Evolutionary conservation across 1,284 basidiomycete species (phyloP), one percentile per base, ranked within the genome.

Genomic region (Pseudozyma sp.): DNA sequence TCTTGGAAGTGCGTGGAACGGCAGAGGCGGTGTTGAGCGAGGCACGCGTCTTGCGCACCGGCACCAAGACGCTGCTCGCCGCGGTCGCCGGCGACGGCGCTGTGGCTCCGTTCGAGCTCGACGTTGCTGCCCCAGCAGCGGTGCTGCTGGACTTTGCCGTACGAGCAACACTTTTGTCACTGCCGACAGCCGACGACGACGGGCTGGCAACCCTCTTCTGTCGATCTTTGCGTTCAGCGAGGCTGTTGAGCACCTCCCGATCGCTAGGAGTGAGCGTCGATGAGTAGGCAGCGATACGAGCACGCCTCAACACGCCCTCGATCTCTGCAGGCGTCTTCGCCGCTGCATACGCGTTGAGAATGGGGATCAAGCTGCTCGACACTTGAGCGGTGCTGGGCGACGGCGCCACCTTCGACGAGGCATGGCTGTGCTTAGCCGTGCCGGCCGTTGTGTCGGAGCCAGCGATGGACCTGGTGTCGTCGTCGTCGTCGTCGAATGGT

Each of bases 311-410:
- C 16, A 81, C 80, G 19, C 65, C 75, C 35, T 81, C 80, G 11
- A 81, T 37, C 57, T 81, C 80, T 7, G 77, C 67, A 2, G 75
- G 66, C 33, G 79, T 81, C 73, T 81, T 81, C n/a, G 80, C 80
- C 33, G 72, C 75, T 6, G 75, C 70, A 54, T 81, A 81, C 4
- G 80, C 77, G 33, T 79, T 81, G 48, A 81, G 66, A 14, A 81
- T 81, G 4, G 79, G 66, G 1, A 75, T 48, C 11, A 81, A 39
- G n/a, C 63, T 68, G 54, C 60, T 67, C 30, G 70, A 73, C 11
- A 73, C 65, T 5, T 64, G 60, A 16, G 65, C 30, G 24, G 39
- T 49, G 29, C 17, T 50, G 11, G 77, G 64, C 42, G 75, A 79
- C 2, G 65, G 42, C 8, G 62, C 55, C 6, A 59, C 35, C 50